These are phyloP conservation scores for Boletus vermiculosoides DNA, from an alignment of 768 basidiomycete species.

Conservation along the genomic window DNA sequence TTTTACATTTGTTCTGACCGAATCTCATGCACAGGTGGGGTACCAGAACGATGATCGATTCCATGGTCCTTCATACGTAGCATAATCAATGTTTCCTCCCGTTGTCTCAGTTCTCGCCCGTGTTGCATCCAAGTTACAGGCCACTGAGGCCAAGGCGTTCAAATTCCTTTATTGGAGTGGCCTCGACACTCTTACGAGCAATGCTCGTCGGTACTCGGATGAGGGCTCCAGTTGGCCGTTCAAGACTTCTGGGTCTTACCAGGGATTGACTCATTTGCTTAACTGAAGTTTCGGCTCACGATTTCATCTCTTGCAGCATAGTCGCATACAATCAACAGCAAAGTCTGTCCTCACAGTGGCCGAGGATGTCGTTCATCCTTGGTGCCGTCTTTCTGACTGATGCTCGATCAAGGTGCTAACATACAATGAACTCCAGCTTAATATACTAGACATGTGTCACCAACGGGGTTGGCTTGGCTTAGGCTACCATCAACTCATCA, in stretches of 20 bases:
- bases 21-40: neutral
- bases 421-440: too few relatives aligned
- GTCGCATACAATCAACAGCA: neutral
- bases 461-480: neutral
- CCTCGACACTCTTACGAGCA: neutral
- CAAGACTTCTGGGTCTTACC: too few relatives aligned
- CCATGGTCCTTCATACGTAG: neutral
- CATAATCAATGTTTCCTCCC: neutral
- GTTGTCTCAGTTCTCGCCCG: neutral
- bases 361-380: neutral
- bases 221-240: too few relatives aligned
- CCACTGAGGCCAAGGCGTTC: neutral
- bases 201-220: too few relatives aligned
- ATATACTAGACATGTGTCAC: neutral
- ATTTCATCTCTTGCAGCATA: neutral
- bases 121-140: neutral
- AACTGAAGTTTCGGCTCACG: neutral
- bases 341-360: neutral
- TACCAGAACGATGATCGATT: neutral
- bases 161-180: neutral
- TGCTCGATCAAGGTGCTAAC: neutral
- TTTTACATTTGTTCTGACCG: neutral
- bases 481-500: conserved; percentile 15
- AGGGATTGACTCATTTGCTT: too few relatives aligned
- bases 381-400: neutral